phyloP scores from a whole-genome alignment of 106 monocot species.

The Cymbidium sinense region DNA sequence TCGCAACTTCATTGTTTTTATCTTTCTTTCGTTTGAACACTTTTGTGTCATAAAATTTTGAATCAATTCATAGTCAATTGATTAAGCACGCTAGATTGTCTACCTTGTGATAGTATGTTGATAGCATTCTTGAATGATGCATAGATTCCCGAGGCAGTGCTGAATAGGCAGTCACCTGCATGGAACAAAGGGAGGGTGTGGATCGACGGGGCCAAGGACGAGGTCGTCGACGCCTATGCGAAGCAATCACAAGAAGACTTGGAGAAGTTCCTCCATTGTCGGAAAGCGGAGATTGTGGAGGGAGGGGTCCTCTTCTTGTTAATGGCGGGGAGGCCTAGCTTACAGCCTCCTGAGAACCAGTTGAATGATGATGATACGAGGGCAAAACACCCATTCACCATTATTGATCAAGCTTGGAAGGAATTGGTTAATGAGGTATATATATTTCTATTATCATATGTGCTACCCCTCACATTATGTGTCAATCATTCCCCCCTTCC shows the following conservation, averaged over 20 bases:
- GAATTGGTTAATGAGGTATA: conserved; percentile 42
- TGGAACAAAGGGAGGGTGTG: conserved; percentile 56
- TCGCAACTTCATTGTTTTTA: neutral
- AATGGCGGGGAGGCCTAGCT: conserved; percentile 45
- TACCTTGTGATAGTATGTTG: neutral
- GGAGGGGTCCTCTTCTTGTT: conserved; percentile 43
- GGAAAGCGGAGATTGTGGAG: conserved; percentile 35
- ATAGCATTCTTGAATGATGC: neutral
- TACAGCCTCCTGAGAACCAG: conserved; percentile 39
- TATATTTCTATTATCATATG: neutral
- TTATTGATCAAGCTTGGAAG: conserved; percentile 56
- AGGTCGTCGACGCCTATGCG: conserved; percentile 45
- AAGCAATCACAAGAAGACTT: conserved; percentile 47
- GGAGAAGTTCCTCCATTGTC: conserved; percentile 30
- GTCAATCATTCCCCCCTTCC: neutral
- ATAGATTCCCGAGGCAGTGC: conserved; percentile 45
- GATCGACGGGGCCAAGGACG: conserved; percentile 48
- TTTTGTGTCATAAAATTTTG: too few relatives aligned
- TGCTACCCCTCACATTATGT: neutral
- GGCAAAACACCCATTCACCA: conserved; percentile 58
- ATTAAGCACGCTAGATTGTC: neutral
- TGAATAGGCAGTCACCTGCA: conserved; percentile 27
- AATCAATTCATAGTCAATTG: too few relatives aligned
- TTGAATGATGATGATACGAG: conserved; percentile 56
- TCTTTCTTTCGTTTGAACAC: too few relatives aligned